These are phyloP conservation scores for Paraurostyla sp. DNA, from an alignment of 73 alveolate species.

Conservation along the genomic window DNA sequence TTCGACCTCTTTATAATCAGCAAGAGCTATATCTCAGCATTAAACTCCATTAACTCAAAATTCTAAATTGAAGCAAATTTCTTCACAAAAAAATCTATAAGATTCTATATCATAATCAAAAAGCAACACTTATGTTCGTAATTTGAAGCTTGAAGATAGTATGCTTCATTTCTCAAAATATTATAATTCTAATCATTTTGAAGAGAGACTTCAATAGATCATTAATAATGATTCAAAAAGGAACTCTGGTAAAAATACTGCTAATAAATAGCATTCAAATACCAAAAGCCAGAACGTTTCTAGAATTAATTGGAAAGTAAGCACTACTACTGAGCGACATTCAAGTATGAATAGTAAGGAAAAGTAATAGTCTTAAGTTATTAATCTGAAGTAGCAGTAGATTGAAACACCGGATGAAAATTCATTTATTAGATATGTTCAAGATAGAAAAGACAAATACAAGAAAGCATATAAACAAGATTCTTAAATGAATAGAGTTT, in stretches of 20 bases:
- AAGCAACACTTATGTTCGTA: too few species aligned
- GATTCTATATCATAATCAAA: background rate
- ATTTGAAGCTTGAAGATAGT: background rate
- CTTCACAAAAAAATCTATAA: background rate
- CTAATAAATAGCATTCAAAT: background rate
- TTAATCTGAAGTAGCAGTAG: background rate
- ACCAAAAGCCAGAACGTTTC: too few species aligned
- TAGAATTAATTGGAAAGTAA: too few species aligned
- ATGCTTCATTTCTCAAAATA: slow-evolving; percentile 3
- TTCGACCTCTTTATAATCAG: too few species aligned
- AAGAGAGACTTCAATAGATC: background rate
- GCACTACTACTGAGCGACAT: too few species aligned
- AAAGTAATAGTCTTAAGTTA: background rate
- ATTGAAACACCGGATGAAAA: background rate
- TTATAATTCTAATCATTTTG: slow-evolving; percentile 16
- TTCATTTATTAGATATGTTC: slow-evolving; percentile 12
- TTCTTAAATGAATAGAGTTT: background rate
- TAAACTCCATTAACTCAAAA: background rate
- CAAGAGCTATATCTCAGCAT: too few species aligned
- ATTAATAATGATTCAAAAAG: background rate
- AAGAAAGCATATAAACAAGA: background rate
- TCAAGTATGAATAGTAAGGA: background rate
- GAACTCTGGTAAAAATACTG: background rate
- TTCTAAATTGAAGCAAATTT: background rate
- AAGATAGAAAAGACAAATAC: background rate